Evolutionary conservation across 208 protist species (phyloP).

Genomic region (Trypanosoma cruzi): DNA sequence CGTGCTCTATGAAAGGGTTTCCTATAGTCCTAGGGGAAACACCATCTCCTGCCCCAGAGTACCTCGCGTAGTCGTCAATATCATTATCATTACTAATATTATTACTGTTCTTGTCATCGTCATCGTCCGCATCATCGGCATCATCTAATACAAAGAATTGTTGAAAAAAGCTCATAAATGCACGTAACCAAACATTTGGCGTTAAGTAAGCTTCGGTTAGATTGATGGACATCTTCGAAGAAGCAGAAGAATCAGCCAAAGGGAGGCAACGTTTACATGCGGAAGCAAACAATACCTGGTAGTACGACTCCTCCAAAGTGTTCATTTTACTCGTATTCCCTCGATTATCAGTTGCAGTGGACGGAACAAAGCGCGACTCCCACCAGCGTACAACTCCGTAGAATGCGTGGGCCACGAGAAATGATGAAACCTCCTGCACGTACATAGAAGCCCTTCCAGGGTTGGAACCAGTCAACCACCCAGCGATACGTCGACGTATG

Average conservation of each 20-base stretch:
- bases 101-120: not conserved
- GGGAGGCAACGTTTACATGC: slow-evolving; percentile 1
- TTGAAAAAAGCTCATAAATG: slow-evolving; percentile 16
- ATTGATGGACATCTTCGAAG: not conserved
- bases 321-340: not conserved
- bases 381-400: slow-evolving; percentile 20
- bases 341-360: not conserved
- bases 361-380: slow-evolving; percentile 3
- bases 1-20: slow-evolving; percentile 20
- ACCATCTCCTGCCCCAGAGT: not conserved
- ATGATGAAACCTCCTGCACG: slow-evolving; percentile 20
- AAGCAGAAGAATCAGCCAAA: too few relatives aligned
- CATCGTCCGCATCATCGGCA: not conserved
- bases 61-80: not conserved
- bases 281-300: slow-evolving; percentile 16
- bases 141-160: not conserved
- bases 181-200: slow-evolving; percentile 20
- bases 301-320: slow-evolving; percentile 9
- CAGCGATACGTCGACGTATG: slow-evolving; percentile 35
- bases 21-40: not conserved
- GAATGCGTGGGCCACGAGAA: slow-evolving; percentile 24
- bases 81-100: not conserved
- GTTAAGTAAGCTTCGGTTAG: slow-evolving; percentile 1
- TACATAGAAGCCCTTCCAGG: not conserved
- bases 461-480: slow-evolving; percentile 31